phyloP scores from a whole-genome alignment of 2,329 filamentous ascomycete genomes.

The Elsinoe australis region DNA sequence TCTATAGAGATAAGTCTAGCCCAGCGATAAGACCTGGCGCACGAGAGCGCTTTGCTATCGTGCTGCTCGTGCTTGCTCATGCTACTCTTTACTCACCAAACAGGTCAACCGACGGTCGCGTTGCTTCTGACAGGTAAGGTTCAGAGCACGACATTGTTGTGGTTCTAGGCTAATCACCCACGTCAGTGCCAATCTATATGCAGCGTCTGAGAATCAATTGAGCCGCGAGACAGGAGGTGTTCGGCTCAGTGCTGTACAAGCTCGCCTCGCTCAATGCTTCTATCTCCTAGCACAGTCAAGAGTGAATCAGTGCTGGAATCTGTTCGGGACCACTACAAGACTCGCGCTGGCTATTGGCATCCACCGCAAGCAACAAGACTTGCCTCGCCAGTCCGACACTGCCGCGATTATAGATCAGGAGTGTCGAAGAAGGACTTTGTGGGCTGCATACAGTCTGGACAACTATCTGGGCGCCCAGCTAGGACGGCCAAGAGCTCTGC shows the following conservation, averaged over 20 bases:
- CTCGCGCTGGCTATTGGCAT: conserved; percentile 21
- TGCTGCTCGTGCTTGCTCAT: conserved; percentile 6
- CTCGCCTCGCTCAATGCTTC: conserved; percentile 21
- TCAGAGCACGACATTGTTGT: too few species aligned
- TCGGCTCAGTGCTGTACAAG: conserved; percentile 20
- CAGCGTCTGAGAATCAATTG: background rate
- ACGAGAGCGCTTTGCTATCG: background rate
- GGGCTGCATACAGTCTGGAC: conserved; percentile 56
- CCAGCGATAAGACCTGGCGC: background rate
- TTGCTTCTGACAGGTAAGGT: background rate
- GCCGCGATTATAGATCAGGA: conserved; percentile 34
- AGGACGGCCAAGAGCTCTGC: conserved; percentile 52
- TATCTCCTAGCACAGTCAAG: conserved; percentile 21
- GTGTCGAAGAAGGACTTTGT: conserved; percentile 53
- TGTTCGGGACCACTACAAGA: conserved; percentile 25
- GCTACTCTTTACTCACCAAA: conserved; percentile 10
- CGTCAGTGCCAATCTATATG: conserved; percentile 4
- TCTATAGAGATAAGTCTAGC: background rate
- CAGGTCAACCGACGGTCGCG: background rate
- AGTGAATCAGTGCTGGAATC: conserved; percentile 31
- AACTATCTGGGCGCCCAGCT: conserved; percentile 58
- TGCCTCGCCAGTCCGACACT: conserved; percentile 19
- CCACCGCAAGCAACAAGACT: conserved; percentile 33
- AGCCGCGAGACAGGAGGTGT: conserved; percentile 18
- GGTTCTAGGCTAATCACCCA: background rate